Evolutionary conservation across 352 stramenopile genomes (phyloP), one percentile per base, ranked within the genome.

Genomic region (Thalassiosira delicatula): DNA sequence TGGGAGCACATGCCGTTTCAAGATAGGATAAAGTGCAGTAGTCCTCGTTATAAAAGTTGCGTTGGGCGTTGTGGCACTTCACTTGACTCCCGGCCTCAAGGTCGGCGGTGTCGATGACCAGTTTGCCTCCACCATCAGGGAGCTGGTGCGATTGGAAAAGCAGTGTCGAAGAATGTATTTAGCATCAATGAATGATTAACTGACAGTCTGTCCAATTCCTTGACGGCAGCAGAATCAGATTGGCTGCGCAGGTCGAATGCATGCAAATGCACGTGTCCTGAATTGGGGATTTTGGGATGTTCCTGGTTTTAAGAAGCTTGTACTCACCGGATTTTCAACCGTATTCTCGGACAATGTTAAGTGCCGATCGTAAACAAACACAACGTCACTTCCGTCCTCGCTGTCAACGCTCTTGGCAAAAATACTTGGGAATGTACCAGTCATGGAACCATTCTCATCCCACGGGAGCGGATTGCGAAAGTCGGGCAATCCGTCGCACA

Each of bases 261-360:
- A n/a, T n/a, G n/a, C n/a, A n/a, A n/a, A n/a, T n/a, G n/a, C n/a
- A n/a, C n/a, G n/a, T n/a, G n/a, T n/a, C n/a, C n/a, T n/a, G n/a
- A n/a, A n/a, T n/a, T n/a, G n/a, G n/a, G n/a, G n/a, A n/a, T n/a
- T n/a, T n/a, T n/a, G 17, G 37, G 37, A n/a, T n/a, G n/a, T n/a
- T n/a, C n/a, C n/a, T n/a, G n/a, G n/a, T n/a, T n/a, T n/a, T n/a
- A n/a, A n/a, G 37, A 49, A n/a, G n/a, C n/a, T n/a, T 49, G 17
- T 49, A 49, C 51, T 60, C 14, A 63, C 23, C 29, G 84, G 84
- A 65, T 69, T 71, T 5, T 88, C 71, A 2, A 90, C 51, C 23
- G 76, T 81, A 44, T 90, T 90, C 17, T 87, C 77, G n/a, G 53
- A 42, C 0, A 88, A 54, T 11, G 44, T n/a, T 23, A 80, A 53